phyloP scores from a whole-genome alignment of 768 basidiomycete genomes.

The Termitomyces sp. region DNA sequence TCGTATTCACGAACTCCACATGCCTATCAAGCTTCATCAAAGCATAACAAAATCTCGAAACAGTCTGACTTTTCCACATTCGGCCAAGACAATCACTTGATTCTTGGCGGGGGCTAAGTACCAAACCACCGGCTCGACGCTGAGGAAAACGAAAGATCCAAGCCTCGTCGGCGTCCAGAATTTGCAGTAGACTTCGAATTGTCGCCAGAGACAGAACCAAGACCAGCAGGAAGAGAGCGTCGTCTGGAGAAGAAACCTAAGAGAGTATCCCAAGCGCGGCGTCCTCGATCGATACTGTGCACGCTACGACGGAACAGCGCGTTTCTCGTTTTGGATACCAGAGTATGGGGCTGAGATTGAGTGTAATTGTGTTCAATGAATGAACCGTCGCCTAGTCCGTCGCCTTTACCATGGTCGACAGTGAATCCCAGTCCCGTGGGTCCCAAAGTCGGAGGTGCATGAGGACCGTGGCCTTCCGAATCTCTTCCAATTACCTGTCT shows the following conservation, averaged over 20 bases:
- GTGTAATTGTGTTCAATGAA: not conserved
- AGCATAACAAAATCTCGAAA: not conserved
- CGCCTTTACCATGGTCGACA: not conserved
- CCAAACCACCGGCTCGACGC: slow-evolving; percentile 6
- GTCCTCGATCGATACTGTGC: not conserved
- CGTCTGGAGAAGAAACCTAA: slow-evolving; percentile 8
- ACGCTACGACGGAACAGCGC: slow-evolving; percentile 7
- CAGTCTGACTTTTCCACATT: too few species aligned
- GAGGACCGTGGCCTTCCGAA: not conserved
- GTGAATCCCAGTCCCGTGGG: slow-evolving; percentile 7
- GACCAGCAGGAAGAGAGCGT: not conserved
- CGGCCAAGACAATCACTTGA: not conserved
- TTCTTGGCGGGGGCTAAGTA: not conserved
- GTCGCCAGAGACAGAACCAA: not conserved
- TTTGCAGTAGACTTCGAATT: not conserved
- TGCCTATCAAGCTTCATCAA: not conserved
- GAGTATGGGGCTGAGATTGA: not conserved
- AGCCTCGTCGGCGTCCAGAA: slow-evolving; percentile 7
- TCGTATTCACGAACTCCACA: not conserved
- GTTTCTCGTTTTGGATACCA: slow-evolving; percentile 1
- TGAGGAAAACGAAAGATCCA: slow-evolving; percentile 11
- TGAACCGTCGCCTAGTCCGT: too few species aligned
- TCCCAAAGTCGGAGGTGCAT: not conserved
- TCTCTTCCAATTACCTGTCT: not conserved
- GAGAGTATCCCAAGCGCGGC: slow-evolving; percentile 10